Base-by-base conservation (phyloP, 2,329 filamentous ascomycete genomes). In the Fusarium tjaetaba region DNA sequence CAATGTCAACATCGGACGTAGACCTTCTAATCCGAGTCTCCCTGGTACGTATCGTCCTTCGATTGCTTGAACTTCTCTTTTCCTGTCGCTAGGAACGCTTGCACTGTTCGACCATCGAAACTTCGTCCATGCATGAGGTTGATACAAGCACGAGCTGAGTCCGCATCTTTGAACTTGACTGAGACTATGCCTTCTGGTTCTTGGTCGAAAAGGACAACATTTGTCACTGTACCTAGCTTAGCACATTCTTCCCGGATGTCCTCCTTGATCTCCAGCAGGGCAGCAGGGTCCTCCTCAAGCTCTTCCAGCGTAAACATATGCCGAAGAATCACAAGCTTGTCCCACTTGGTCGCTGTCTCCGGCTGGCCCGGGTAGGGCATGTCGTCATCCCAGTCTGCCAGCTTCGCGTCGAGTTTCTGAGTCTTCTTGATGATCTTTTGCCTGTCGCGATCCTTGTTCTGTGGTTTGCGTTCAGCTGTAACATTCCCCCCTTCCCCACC, bases 341-440 rank as follows among this genome's bases (percentile, higher is more conserved):
- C 93, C 84, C 89, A 93, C 78, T 86, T 87, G 61, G 84, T 81
- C 46, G 79, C 80, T 15, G 82, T 86, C n/a, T 88, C 86, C 15
- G 77, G 73, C 41, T 76, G 72, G 2, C 75, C 79, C 7, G 80
- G 86, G 70, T 84, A 88, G 32, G 92, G 89, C 61, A 96, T 92
- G 80, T 98, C 95, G 79, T 98, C 96, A 79, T 94, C 93, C 96
- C 96, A 99, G 82, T 98, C 95, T 7, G 95, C 93, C 39, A 98
- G 89, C 83, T 96, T 95, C 55, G 94, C 96, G 78, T 96, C 94
- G 77, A 98, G 87, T 81, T 96, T 96, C 81, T 97, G 93, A 0
- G 94, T 96, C 82, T 95, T 95, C 82, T 91, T 93, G 80, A 97
- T 97, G 68, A 97, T 93, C 84, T 97, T 97, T 81, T 93, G 91